Evolutionary conservation across 2,329 filamentous ascomycete genomes (phyloP).

Genomic region (Scedosporium apiospermum): DNA sequence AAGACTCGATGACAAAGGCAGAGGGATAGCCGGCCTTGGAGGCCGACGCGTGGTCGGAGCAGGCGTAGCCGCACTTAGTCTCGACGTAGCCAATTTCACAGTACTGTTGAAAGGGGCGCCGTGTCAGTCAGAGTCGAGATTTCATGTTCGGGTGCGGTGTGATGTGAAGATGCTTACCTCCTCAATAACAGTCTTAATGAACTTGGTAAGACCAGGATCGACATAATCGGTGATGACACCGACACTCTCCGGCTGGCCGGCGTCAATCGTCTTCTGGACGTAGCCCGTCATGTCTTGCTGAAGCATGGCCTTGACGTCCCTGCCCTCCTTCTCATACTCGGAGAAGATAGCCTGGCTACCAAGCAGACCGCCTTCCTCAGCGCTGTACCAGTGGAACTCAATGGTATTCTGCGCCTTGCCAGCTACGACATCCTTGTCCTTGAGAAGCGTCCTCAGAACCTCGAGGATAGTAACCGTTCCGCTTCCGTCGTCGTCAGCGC

Average conservation of each 20-base stretch:
- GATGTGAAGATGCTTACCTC: slow-evolving; percentile 30
- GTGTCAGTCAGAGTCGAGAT: background rate
- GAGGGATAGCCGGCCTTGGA: slow-evolving; percentile 57
- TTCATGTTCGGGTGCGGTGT: background rate
- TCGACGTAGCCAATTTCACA: slow-evolving; percentile 80
- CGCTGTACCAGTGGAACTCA: slow-evolving; percentile 95
- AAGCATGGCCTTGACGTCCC: slow-evolving; percentile 88
- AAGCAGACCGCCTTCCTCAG: slow-evolving; percentile 78
- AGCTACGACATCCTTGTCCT: slow-evolving; percentile 56
- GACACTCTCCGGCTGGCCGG: slow-evolving; percentile 73
- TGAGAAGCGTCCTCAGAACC: slow-evolving; percentile 71
- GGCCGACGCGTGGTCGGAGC: slow-evolving; percentile 63
- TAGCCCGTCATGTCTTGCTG: slow-evolving; percentile 98
- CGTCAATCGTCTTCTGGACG: slow-evolving; percentile 70
- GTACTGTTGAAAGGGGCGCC: slow-evolving; percentile 37
- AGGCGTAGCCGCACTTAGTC: slow-evolving; percentile 84
- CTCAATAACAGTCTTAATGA: slow-evolving; percentile 82
- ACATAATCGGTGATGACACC: slow-evolving; percentile 92
- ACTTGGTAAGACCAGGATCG: slow-evolving; percentile 69
- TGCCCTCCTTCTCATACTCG: slow-evolving; percentile 61
- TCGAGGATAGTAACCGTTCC: slow-evolving; percentile 93
- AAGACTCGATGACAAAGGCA: slow-evolving; percentile 54
- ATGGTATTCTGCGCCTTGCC: slow-evolving; percentile 76
- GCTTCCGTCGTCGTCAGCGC: slow-evolving; percentile 91
- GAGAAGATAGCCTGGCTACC: slow-evolving; percentile 86